Percentiles rank a stretch among this genome's conserved stretches.
Conservation (phyloP, 768 basidiomycete genomes). For the Infundibulicybe gibba region DNA sequence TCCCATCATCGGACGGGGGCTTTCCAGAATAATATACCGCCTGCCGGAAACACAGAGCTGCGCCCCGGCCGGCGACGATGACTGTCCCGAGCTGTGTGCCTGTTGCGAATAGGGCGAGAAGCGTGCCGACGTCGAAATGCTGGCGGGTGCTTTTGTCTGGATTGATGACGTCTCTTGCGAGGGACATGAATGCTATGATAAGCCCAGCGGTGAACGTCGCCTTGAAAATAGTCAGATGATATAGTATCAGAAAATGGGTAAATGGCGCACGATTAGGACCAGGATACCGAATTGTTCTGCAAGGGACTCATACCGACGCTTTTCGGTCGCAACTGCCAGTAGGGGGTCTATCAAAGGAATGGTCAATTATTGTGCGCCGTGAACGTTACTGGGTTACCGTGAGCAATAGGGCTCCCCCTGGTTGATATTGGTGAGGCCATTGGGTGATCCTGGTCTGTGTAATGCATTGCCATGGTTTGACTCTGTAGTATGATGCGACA, state of each 20-base stretch:
- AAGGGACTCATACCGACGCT: constrained; percentile 1
- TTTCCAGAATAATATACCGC: constrained; percentile 1
- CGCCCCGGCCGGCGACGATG: constrained; percentile 10
- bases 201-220: constrained; percentile 6
- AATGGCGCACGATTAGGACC: constrained; percentile 6
- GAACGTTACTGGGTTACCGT: no score
- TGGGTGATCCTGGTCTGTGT: no score
- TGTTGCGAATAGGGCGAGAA: constrained; percentile 4
- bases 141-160: constrained; percentile 4
- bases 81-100: constrained; percentile 11
- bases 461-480: no score
- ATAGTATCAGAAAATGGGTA: not conserved
- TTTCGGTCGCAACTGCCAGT: no score
- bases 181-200: constrained; percentile 5
- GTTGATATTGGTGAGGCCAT: no score
- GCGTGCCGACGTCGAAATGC: constrained; percentile 8
- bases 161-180: constrained; percentile 1
- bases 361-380: no score
- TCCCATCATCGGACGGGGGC: not conserved
- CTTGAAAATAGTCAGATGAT: not conserved
- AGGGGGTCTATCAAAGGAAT: no score
- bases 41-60: constrained; percentile 14
- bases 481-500: no score
- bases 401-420: no score
- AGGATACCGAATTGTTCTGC: constrained; percentile 7